phyloP scores from a whole-genome alignment of 2,329 filamentous ascomycete species.

The Aspergillus sp. region DNA sequence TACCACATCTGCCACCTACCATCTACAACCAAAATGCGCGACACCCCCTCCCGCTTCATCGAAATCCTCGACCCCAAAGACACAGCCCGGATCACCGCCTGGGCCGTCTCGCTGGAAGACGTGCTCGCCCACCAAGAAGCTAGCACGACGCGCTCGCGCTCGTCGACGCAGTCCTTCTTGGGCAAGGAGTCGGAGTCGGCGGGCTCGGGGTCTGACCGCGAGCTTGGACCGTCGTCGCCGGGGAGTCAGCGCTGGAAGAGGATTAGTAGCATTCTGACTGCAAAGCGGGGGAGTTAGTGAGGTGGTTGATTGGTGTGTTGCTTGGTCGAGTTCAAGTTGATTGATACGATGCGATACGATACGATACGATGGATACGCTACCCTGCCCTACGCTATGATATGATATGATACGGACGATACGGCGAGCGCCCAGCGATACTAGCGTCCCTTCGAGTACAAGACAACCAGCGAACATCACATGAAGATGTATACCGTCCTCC shows the following conservation, averaged over 20 bases:
- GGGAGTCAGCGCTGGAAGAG: constrained; percentile 1
- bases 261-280: constrained; percentile 1
- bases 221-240: neutral
- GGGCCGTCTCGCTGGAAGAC: constrained; percentile 35
- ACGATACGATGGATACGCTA: too few relatives aligned
- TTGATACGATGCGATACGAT: too few relatives aligned
- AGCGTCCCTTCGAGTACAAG: too few relatives aligned
- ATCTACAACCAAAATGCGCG: constrained; percentile 15
- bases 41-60: constrained; percentile 34
- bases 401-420: too few relatives aligned
- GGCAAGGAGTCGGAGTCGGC: too few relatives aligned
- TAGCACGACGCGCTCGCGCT: constrained; percentile 24
- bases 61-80: constrained; percentile 34
- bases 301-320: too few relatives aligned
- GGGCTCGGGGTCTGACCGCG: constrained; percentile 12
- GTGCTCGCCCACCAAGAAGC: constrained; percentile 34
- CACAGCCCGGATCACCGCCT: constrained; percentile 26
- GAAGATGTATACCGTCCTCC: too few relatives aligned
- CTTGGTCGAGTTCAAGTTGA: too few relatives aligned
- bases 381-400: too few relatives aligned
- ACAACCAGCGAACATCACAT: too few relatives aligned
- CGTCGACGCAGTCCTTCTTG: constrained; percentile 27
- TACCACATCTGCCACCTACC: neutral
- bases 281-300: neutral
- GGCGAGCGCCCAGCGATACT: too few relatives aligned